A percentile compares a stretch with the other conserved stretches of the same genome.
Evolutionary conservation across 257 asterid genomes (phyloP).

Genomic region (Ehretia macrophylla): DNA sequence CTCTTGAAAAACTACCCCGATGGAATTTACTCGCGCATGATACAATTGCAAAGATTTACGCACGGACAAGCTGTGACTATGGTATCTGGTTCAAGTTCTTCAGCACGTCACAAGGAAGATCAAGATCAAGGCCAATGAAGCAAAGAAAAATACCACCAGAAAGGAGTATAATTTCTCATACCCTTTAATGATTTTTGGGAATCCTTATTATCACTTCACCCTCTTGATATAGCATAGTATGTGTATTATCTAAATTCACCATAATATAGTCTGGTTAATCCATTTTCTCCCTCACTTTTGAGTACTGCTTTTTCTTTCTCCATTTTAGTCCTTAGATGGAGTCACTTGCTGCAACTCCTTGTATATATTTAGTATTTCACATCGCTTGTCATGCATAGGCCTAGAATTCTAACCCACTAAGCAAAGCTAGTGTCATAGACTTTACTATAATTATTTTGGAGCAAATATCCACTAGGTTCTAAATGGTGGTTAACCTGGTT

Average conservation of each 20-base stretch:
- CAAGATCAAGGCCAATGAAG: slow-evolving; percentile 25
- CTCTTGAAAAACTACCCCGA: slow-evolving; percentile 61
- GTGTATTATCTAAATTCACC: slow-evolving; percentile 24
- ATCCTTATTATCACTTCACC: slow-evolving; percentile 19
- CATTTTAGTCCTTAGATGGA: background rate
- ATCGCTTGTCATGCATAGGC: too few relatives aligned
- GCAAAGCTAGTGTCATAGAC: too few relatives aligned
- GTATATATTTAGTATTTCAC: too few relatives aligned
- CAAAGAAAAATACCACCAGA: slow-evolving; percentile 9
- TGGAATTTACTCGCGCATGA: slow-evolving; percentile 78
- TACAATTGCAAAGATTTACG: slow-evolving; percentile 63
- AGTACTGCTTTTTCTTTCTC: background rate
- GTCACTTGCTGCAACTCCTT: background rate
- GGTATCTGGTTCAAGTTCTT: slow-evolving; percentile 55
- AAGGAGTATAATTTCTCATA: slow-evolving; percentile 17
- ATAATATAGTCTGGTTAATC: background rate
- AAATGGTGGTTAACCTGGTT: too few relatives aligned
- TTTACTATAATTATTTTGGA: too few relatives aligned
- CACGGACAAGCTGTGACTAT: slow-evolving; percentile 58
- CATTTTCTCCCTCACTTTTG: background rate
- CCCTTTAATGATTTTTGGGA: slow-evolving; percentile 26
- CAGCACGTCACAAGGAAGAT: slow-evolving; percentile 35
- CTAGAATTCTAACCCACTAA: too few relatives aligned
- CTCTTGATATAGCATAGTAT: slow-evolving; percentile 45
- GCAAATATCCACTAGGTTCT: too few relatives aligned